Evolutionary conservation across 441 rosid species (phyloP).

Genomic region (Aquilaria agallochum): DNA sequence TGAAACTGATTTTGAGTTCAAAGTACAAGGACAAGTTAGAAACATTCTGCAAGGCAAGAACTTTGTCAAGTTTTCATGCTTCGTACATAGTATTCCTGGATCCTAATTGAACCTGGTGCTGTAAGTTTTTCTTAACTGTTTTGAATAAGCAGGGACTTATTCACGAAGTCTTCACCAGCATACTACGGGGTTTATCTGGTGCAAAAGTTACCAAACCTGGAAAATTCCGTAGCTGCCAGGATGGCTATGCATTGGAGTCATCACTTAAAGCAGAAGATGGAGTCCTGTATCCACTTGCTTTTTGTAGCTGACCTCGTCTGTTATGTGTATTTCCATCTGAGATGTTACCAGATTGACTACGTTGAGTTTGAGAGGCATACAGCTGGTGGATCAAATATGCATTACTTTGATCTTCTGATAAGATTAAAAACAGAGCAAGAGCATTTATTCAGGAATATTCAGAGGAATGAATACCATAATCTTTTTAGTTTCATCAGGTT

Average conservation of each 20-base stretch:
- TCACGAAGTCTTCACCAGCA: constrained; percentile 88
- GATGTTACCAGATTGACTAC: constrained; percentile 63
- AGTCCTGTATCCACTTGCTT: constrained; percentile 80
- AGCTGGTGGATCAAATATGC: constrained; percentile 99
- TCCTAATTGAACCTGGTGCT: too few relatives aligned
- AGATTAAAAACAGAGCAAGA: constrained; percentile 94
- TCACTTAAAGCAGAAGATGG: constrained; percentile 99
- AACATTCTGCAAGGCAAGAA: constrained; percentile 70
- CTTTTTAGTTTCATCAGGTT: constrained; percentile 89
- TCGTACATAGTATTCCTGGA: not conserved
- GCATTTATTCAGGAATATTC: constrained; percentile 91
- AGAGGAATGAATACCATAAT: constrained; percentile 92
- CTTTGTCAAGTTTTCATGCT: not conserved
- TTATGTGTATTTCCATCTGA: too few relatives aligned
- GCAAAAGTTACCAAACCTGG: constrained; percentile 98
- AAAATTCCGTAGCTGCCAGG: constrained; percentile 93
- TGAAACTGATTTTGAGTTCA: constrained; percentile 73
- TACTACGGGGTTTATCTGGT: constrained; percentile 86
- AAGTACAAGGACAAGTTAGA: constrained; percentile 93
- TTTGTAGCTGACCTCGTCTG: constrained; percentile 1
- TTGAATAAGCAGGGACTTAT: constrained; percentile 67
- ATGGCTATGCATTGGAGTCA: constrained; percentile 97
- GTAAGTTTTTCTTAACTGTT: constrained; percentile 3
- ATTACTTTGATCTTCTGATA: constrained; percentile 94
- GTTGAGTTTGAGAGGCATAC: constrained; percentile 99